Evolutionary conservation across 371 early-diverging fungal genomes (phyloP), one percentile per base, ranked within the genome.

Genomic region (Mucor velutinosus): DNA sequence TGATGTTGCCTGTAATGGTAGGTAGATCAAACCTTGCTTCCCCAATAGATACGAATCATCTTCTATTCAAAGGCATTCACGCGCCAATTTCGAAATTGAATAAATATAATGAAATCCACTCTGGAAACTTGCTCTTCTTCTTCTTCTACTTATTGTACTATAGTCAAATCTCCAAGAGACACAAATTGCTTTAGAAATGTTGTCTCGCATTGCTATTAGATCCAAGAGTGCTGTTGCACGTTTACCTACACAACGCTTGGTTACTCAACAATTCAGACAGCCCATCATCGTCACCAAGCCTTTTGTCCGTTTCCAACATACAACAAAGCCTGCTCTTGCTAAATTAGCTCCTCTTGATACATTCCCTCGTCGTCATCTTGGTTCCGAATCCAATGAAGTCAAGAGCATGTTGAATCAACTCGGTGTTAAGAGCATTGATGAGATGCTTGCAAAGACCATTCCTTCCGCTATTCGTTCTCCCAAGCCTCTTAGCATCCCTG

Each of bases 311-410:
- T 60, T 72, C 25, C 78, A 77, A 55, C 75, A 76, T 29, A 62
- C 77, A 27, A 66, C 76, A 51, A 80, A 78, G 70, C 80, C 80
- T 60, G 69, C 65, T 12, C 69, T 73, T 25, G 47, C 67, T 6
- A 74, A 81, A 35, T 80, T 90, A 62, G 81, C 86, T 35, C 88
- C 89, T 37, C 75, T 90, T 47, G 91, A 90, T 64, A 88, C 86
- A 39, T 95, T 95, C 74, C 84, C 87, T 67, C 89, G 90, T 66
- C 94, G 98, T 64, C 98, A 98, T 81, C 90, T 91, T 71, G 98
- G 98, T 1, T 92, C 97, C 25, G 82, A 85, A 60, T 86, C 86
- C 41, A 65, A 74, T 7, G 94, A 97, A 21, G 76, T 92, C 64
- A 76, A 84, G 41, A 81, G 78, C 15, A 97, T 98, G 98, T 87